Base-by-base conservation (phyloP, 495 filamentous ascomycete genomes). In the Endocarpon pusillum region DNA sequence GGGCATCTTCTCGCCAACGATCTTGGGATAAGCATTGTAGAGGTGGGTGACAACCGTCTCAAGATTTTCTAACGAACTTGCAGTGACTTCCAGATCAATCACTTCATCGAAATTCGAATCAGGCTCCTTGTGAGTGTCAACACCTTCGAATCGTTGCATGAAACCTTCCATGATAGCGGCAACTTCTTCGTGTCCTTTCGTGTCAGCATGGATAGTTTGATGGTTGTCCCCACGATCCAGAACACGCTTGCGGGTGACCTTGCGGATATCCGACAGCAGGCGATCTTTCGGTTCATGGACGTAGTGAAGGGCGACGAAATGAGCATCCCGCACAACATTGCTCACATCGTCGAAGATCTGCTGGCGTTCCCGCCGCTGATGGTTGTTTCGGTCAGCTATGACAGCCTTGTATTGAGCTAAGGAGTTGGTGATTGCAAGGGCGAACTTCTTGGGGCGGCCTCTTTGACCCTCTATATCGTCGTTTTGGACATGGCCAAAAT, bases 121-220 rank as follows among this genome's bases (percentile, higher is more conserved):
- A 2, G 87, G 86, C 14, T 52, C 45, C 14, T 46, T 57, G 17
- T 66, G 58, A 1, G 53, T 52, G 41, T 94, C 65, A 36, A 83
- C 57, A 3, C 72, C 67, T 53, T 96, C 75, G 50, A 94, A 99
- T 11, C 89, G 76, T 0, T 56, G 39, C 28, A 97, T 60, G 59
- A 99, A 99, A 22, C 84, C 83, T 40, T 94, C 77, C 89, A 99
- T 96, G 46, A 99, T 96, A 6, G 71, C 71, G 16, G 82, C 61
- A 21, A 87, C 73, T 49, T 92, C 82, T 10, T 59, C 52, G 23
- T 56, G 52, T 31, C 71, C 58, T 45, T 74, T 70, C 21, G 66
- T 71, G 9, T 72, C 75, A 3, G 87, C 64, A 38, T 87, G 85
- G 45, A 99, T 99, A 8, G 87, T 94, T 51, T 99, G 89, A 46